Conservation (phyloP, 1,284 basidiomycete species). For the Schizopora paradoxa region DNA sequence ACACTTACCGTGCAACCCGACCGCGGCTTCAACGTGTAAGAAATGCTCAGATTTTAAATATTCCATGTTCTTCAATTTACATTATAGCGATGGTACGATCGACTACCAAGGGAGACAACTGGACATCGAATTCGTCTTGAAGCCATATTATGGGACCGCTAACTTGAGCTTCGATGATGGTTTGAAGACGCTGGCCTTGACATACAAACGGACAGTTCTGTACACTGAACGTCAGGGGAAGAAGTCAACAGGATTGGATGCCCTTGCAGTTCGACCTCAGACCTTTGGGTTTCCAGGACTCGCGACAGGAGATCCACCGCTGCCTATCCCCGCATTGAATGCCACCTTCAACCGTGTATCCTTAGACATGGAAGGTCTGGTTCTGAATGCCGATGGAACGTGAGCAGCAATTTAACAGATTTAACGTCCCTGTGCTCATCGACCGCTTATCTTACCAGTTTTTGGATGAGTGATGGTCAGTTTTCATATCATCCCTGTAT, state of each 20-base stretch:
- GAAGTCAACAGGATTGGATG: constrained; percentile 58
- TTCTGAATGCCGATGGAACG: constrained; percentile 53
- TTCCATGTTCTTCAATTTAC: constrained; percentile 2
- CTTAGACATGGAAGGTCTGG: constrained; percentile 59
- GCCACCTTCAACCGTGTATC: constrained; percentile 48
- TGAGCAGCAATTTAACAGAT: constrained; percentile 27
- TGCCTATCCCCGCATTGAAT: constrained; percentile 43
- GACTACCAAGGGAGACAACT: constrained; percentile 59
- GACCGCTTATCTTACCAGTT: constrained; percentile 30
- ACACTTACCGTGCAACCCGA: constrained; percentile 44
- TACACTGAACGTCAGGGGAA: constrained; percentile 46
- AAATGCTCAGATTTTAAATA: constrained; percentile 2
- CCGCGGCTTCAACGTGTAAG: constrained; percentile 40
- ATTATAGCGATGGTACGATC: constrained; percentile 43
- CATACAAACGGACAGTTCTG: constrained; percentile 49
- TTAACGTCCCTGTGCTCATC: constrained; percentile 5
- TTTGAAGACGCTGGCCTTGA: constrained; percentile 47
- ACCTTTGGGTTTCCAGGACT: constrained; percentile 28
- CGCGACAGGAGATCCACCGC: constrained; percentile 26
- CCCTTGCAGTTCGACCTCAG: constrained; percentile 40
- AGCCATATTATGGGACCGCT: constrained; percentile 46
- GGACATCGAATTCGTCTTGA: constrained; percentile 52
- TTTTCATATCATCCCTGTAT: no score
- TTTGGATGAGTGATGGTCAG: constrained; percentile 60
- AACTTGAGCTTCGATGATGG: constrained; percentile 46